A percentile compares a stretch with the other conserved stretches of the same genome.
phyloP scores from a whole-genome alignment of 2,329 filamentous ascomycete species.

The Fusarium longipes region DNA sequence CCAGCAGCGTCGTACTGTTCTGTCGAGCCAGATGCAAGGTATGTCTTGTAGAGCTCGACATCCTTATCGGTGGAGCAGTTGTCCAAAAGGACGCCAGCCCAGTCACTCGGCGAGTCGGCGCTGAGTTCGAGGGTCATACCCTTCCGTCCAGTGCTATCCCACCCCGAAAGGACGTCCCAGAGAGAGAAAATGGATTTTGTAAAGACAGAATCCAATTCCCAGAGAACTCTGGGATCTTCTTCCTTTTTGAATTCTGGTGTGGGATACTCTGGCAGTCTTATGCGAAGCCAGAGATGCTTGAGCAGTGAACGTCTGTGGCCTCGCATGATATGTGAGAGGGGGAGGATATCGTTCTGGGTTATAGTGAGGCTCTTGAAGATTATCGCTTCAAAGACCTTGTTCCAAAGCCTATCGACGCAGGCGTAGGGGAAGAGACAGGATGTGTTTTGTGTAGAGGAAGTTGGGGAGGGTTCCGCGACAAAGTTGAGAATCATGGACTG shows the following conservation, averaged over 20 bases:
- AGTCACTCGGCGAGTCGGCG: background rate
- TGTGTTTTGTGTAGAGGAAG: background rate
- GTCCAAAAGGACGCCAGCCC: background rate
- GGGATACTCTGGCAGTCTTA: background rate
- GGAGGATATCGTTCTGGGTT: background rate
- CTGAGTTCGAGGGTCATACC: conserved; percentile 15
- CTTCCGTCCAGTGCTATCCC: background rate
- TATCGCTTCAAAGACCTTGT: conserved; percentile 6
- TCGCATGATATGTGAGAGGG: background rate
- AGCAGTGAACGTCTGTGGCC: background rate
- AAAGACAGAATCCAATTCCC: conserved; percentile 5
- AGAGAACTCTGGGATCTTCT: background rate
- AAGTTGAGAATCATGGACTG: background rate
- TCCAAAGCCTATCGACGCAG: conserved; percentile 14
- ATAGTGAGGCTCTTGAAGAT: conserved; percentile 9
- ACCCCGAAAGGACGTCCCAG: conserved; percentile 1
- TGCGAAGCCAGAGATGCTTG: conserved; percentile 18
- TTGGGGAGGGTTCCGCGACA: background rate
- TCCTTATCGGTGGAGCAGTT: background rate
- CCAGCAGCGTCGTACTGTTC: background rate
- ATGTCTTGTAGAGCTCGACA: background rate
- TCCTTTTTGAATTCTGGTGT: background rate
- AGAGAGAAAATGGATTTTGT: background rate
- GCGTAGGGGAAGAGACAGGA: background rate
- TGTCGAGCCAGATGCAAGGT: background rate